Evolutionary conservation across 2,329 filamentous ascomycete genomes (phyloP).

Genomic region (Elsinoe arachidis): DNA sequence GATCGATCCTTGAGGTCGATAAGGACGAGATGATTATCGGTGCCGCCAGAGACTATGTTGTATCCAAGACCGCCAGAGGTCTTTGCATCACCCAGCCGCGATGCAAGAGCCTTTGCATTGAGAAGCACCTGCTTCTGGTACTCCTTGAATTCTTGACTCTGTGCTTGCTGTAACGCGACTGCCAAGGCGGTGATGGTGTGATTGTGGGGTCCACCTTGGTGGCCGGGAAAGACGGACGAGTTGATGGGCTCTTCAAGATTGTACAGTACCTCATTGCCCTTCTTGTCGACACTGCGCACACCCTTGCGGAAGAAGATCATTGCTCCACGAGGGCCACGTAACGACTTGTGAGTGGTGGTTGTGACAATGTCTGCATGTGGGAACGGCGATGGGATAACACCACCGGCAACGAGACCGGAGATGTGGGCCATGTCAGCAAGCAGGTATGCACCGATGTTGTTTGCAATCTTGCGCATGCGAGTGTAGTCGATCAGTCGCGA

Average conservation of each 20-base stretch:
- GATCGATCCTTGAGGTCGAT: constrained; percentile 83
- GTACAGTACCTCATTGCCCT: constrained; percentile 79
- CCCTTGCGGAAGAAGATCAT: constrained; percentile 99
- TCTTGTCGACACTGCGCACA: constrained; percentile 78
- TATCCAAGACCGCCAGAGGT: constrained; percentile 58
- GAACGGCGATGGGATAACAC: constrained; percentile 91
- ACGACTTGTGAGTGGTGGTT: constrained; percentile 97
- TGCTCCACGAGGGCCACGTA: constrained; percentile 91
- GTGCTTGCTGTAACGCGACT: constrained; percentile 90
- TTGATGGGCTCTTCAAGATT: constrained; percentile 96
- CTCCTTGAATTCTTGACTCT: constrained; percentile 78
- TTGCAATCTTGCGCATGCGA: constrained; percentile 91
- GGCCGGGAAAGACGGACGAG: constrained; percentile 97
- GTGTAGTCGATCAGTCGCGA: constrained; percentile 95
- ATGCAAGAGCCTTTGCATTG: constrained; percentile 86
- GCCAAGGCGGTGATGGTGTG: constrained; percentile 97
- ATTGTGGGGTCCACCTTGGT: constrained; percentile 98
- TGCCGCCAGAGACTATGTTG: constrained; percentile 90
- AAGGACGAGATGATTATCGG: constrained; percentile 95
- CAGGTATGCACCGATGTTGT: constrained; percentile 87
- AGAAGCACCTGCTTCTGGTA: constrained; percentile 89
- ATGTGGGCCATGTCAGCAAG: constrained; percentile 99
- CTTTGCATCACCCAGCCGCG: constrained; percentile 53
- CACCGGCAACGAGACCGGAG: constrained; percentile 86
- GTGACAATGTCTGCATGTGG: constrained; percentile 90